Evolutionary conservation across 306 rosid genomes (phyloP).

Genomic region (Castanea mollissima): DNA sequence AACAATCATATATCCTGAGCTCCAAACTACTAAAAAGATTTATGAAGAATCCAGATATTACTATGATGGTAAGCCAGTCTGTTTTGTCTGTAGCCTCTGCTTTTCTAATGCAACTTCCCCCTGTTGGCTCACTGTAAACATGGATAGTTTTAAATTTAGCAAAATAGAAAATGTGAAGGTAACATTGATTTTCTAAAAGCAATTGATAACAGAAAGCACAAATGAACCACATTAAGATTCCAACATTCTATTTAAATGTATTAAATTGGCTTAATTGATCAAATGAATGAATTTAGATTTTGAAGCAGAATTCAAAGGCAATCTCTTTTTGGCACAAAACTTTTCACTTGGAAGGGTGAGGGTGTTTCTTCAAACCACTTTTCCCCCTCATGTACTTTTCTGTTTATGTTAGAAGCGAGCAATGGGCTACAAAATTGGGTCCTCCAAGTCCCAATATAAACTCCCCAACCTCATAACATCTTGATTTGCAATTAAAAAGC

Average conservation of each 20-base stretch:
- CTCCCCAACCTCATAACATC: background rate
- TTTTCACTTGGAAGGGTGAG: background rate
- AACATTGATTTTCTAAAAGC: background rate
- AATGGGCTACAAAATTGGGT: background rate
- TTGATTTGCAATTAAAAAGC: background rate
- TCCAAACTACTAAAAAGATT: background rate
- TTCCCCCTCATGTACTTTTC: background rate
- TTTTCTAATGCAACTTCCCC: conserved; percentile 62
- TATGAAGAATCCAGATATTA: conserved; percentile 31
- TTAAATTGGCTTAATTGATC: background rate
- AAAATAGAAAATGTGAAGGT: conserved; percentile 7
- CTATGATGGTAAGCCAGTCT: conserved; percentile 91
- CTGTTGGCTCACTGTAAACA: conserved; percentile 74
- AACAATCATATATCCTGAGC: background rate
- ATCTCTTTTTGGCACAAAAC: background rate
- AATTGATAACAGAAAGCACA: conserved; percentile 6
- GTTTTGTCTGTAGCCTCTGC: conserved; percentile 46
- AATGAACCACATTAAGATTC: background rate
- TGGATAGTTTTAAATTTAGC: conserved; percentile 23
- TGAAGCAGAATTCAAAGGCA: background rate
- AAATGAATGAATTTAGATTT: background rate
- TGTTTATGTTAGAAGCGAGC: background rate
- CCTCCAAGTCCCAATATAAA: background rate
- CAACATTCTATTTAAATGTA: background rate
- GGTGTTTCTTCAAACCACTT: background rate